Base-by-base conservation (phyloP, 495 filamentous ascomycete genomes). In the Aspergillus asperescens region DNA sequence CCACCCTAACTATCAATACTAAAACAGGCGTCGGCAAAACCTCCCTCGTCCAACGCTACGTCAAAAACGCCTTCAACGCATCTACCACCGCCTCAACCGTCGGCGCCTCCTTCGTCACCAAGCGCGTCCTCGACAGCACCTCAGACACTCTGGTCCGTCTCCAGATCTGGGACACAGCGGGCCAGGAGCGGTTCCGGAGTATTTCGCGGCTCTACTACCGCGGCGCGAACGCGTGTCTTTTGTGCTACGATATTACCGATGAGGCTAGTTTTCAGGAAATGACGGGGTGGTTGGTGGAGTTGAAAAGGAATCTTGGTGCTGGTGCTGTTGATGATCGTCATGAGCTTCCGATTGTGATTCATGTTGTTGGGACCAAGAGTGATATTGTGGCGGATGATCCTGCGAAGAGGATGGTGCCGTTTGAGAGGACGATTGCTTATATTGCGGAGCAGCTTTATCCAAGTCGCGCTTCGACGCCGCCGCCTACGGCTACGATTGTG, bases 161-260 rank as follows among this genome's bases (percentile, higher is more conserved):
- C 19, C 89, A 95, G 69, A 90, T 96, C 47, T 95, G 91, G 89
- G 88, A 94, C 60, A 94, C 89, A 55, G 93, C 92, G 43, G 93
- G 93, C 38, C 93, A 96, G 61, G 93, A 98, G 74, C 83, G 93
- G 10, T 98, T 96, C 66, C 86, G 93, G 51, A 86, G 82, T 22
- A 96, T 98, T 50, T 93, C 89, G 10, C 83, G 89, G 23, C 81
- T 96, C 27, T 98, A 98, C 71, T 98, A 98, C 72, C 83, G 90
- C 60, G 89, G 89, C 62, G 93, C 93, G 34, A 91, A 95, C 66
- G 93, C 92, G 20, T 92, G 88, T 56, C 85, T 98, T 49, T 82
- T 98, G 29, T 95, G 88, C 76, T 98, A 98, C 71, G 86, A 87
- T 70, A 94, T 98, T 60, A 94, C 91, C 32, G 84, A 90, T 65